phyloP scores from a whole-genome alignment of 202 grass and related monocot species.

The Carex arenaria region DNA sequence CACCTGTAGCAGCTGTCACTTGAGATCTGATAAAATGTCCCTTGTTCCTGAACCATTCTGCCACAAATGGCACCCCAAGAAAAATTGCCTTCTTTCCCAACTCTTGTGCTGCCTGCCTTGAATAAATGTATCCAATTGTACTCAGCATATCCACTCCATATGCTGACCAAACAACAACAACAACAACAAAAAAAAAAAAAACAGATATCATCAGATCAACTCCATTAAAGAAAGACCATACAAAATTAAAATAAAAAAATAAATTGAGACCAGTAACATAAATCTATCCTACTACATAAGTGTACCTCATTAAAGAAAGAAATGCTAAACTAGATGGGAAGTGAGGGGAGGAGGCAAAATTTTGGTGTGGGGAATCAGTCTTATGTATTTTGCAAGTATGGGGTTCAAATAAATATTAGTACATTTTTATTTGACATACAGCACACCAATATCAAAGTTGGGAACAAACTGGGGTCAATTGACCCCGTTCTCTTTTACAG shows the following conservation, averaged over 20 bases:
- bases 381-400: not conserved
- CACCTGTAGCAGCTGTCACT: conserved; percentile 95
- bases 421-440: not conserved
- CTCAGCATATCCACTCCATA: conserved; percentile 93
- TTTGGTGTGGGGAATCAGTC: not conserved
- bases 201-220: conserved; percentile 24
- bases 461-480: not conserved
- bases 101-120: conserved; percentile 97
- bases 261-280: not conserved
- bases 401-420: not conserved
- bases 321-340: not conserved
- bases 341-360: not conserved
- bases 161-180: conserved; percentile 42
- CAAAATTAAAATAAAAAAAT: not conserved
- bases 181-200: conserved; percentile 5
- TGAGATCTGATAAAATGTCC: conserved; percentile 98
- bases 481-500: not conserved
- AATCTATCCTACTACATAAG: not conserved
- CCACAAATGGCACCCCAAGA: conserved; percentile 94
- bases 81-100: conserved; percentile 93
- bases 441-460: not conserved
- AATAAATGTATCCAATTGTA: conserved; percentile 97
- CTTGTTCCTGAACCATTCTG: conserved; percentile 99
- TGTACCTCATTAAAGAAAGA: not conserved
- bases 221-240: not conserved